Conservation (phyloP, 768 basidiomycete genomes). For the Pisolithus albus region DNA sequence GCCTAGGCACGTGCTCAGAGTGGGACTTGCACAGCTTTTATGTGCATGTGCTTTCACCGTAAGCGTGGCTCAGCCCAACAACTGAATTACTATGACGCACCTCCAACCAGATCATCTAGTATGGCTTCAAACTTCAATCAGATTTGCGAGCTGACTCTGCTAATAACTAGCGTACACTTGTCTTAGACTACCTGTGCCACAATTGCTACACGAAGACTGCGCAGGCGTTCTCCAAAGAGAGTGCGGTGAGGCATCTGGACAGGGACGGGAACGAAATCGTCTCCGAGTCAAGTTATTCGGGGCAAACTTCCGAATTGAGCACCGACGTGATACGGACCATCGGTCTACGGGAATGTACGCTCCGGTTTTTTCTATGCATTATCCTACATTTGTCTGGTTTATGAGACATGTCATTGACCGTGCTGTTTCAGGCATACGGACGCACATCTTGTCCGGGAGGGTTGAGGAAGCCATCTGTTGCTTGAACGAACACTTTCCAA, state of each 20-base stretch:
- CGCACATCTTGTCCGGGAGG: conserved; percentile 65
- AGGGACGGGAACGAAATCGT: conserved; percentile 62
- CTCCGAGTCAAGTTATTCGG: conserved; percentile 16
- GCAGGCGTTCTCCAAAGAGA: conserved; percentile 58
- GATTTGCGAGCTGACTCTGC: conserved; percentile 1
- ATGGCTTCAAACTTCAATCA: conserved; percentile 6
- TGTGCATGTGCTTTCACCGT: too few species aligned
- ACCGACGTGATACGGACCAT: conserved; percentile 40
- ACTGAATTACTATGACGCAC: neutral
- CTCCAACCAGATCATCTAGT: conserved; percentile 42
- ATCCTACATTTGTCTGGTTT: neutral
- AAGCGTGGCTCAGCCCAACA: too few species aligned
- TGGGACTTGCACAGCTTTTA: too few species aligned
- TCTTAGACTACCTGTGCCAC: conserved; percentile 74
- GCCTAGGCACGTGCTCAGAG: too few species aligned
- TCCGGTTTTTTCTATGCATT: conserved; percentile 1
- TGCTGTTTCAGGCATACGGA: conserved; percentile 52
- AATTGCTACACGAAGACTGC: conserved; percentile 69
- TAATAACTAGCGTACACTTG: conserved; percentile 48
- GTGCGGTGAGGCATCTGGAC: conserved; percentile 54
- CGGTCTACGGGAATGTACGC: conserved; percentile 49
- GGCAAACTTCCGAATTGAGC: conserved; percentile 23
- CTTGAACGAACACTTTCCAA: conserved; percentile 68
- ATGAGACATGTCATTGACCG: neutral
- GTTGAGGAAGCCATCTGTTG: conserved; percentile 63